Conservation (phyloP, 148 eudicot genomes). For the Arctostaphylos glauca region DNA sequence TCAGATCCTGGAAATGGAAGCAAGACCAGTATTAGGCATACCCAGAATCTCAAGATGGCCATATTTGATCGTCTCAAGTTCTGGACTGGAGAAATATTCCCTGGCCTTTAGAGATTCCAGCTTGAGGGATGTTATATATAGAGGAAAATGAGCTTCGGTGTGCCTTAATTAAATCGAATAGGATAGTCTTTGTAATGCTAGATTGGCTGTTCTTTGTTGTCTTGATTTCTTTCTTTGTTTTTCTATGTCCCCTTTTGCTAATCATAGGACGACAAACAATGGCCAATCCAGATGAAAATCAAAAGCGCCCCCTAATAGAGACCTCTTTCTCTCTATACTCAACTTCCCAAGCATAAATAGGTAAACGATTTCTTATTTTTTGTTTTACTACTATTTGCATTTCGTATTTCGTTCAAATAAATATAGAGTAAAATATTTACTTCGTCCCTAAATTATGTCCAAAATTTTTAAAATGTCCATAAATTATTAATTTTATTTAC, state of each 20-base stretch:
- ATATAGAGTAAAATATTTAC: too few relatives aligned
- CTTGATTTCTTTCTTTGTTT: not conserved
- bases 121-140: conserved; percentile 10
- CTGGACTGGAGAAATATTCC: not conserved
- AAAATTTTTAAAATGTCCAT: too few relatives aligned
- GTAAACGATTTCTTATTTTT: too few relatives aligned
- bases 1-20: conserved; percentile 11
- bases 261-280: not conserved
- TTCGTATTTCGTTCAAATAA: too few relatives aligned
- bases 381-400: too few relatives aligned
- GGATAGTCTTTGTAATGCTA: not conserved
- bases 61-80: not conserved
- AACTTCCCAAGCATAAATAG: too few relatives aligned
- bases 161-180: conserved; percentile 13
- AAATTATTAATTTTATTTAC: too few relatives aligned
- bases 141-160: not conserved
- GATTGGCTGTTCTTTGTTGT: not conserved
- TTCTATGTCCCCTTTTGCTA: not conserved
- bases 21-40: conserved; percentile 15
- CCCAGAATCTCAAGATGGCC: conserved; percentile 17
- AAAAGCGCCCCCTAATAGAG: not conserved
- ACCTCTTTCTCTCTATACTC: not conserved
- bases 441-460: too few relatives aligned
- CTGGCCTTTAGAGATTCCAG: not conserved
- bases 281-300: conserved; percentile 5